phyloP scores from a whole-genome alignment of 2,329 filamentous ascomycete species.

The Beauveria rudraprayagi region DNA sequence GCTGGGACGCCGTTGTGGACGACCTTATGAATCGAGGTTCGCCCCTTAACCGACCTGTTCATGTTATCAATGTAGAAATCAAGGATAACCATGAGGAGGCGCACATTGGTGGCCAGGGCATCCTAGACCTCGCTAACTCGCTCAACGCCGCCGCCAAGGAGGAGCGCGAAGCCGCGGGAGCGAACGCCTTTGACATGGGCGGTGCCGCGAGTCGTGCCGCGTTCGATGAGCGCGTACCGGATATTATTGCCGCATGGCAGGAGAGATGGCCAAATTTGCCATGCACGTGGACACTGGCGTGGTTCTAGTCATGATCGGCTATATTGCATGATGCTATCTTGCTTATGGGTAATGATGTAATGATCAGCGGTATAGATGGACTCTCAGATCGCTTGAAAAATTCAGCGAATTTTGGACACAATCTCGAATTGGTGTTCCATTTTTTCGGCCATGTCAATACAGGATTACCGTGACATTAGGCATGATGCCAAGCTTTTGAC shows the following conservation, averaged over 20 bases:
- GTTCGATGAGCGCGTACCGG: constrained; percentile 90
- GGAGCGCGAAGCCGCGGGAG: constrained; percentile 61
- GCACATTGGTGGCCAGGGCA: constrained; percentile 79
- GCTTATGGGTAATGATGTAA: constrained; percentile 1
- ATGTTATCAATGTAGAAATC: constrained; percentile 98
- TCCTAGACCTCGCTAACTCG: constrained; percentile 80
- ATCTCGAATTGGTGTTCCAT: background rate
- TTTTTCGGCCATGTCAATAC: background rate
- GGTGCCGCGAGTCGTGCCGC: constrained; percentile 58
- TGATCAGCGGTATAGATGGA: background rate
- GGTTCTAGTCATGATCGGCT: constrained; percentile 54
- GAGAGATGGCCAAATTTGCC: constrained; percentile 88
- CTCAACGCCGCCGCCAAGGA: constrained; percentile 73
- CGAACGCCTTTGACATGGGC: constrained; percentile 61
- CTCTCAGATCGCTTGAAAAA: background rate
- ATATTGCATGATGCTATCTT: background rate
- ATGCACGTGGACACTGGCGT: constrained; percentile 87
- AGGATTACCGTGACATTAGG: background rate
- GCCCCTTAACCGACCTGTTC: constrained; percentile 83
- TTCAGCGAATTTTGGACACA: background rate
- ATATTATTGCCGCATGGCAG: constrained; percentile 88
- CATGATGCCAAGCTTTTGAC: background rate
- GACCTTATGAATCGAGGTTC: constrained; percentile 81
- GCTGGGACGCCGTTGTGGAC: constrained; percentile 96
- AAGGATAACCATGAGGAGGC: constrained; percentile 98